phyloP scores from a whole-genome alignment of 345 rosid genomes.

The Camelina laxa region DNA sequence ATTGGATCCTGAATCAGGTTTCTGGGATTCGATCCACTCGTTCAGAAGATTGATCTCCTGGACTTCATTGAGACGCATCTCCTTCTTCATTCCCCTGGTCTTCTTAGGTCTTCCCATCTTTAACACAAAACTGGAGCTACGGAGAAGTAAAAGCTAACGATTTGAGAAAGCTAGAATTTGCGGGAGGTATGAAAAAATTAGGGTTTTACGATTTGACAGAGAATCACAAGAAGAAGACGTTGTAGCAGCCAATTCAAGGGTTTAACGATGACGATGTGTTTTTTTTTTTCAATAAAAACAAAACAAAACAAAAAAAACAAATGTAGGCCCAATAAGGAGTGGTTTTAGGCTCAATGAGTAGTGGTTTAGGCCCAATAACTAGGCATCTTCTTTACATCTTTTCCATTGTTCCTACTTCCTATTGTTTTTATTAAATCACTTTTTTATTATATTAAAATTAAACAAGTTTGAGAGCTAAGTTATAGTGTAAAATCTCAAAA shows the following conservation, averaged over 20 bases:
- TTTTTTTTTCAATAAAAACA: too few relatives aligned
- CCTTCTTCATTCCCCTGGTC: slow-evolving; percentile 48
- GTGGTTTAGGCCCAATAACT: neutral
- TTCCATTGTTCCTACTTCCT: too few relatives aligned
- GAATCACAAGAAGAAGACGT: neutral
- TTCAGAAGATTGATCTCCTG: slow-evolving; percentile 62
- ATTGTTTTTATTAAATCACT: too few relatives aligned
- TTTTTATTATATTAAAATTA: too few relatives aligned
- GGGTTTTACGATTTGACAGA: slow-evolving; percentile 22
- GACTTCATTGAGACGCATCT: slow-evolving; percentile 49
- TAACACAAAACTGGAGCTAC: neutral
- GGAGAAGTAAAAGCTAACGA: neutral
- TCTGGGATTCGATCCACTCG: slow-evolving; percentile 80
- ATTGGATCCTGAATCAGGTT: slow-evolving; percentile 85
- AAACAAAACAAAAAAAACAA: neutral
- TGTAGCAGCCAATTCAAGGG: slow-evolving; percentile 24
- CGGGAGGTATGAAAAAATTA: neutral
- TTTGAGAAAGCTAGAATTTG: neutral
- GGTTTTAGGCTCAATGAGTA: neutral
- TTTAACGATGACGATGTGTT: slow-evolving; percentile 22
- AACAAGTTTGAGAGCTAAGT: too few relatives aligned
- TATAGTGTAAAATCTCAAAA: too few relatives aligned
- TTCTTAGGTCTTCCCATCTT: slow-evolving; percentile 56
- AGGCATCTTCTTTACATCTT: too few relatives aligned
- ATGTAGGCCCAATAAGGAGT: neutral